phyloP scores from a whole-genome alignment of 2,329 filamentous ascomycete genomes.

The Amauroascus verrucosus region DNA sequence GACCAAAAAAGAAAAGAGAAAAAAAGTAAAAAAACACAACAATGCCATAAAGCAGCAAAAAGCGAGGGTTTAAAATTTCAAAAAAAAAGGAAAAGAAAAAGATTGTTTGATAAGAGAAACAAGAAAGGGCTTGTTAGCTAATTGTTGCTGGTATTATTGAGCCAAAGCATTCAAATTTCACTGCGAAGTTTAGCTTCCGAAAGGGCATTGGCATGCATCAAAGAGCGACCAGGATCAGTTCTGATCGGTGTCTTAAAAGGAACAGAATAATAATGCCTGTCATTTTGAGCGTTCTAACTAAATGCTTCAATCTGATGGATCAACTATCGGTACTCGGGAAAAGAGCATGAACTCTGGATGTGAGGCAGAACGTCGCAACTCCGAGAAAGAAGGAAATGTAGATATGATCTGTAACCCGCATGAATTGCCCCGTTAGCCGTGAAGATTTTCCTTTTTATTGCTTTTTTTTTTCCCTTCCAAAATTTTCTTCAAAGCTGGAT shows the following conservation, averaged over 20 bases:
- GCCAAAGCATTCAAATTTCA: neutral
- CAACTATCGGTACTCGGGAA: neutral
- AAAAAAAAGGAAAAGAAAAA: neutral
- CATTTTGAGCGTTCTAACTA: too few relatives aligned
- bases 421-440: too few relatives aligned
- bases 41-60: too few relatives aligned
- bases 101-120: neutral
- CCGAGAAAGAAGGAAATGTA: neutral
- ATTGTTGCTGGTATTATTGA: too few relatives aligned
- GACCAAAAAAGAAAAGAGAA: too few relatives aligned
- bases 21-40: too few relatives aligned
- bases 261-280: neutral
- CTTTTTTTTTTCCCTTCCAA: too few relatives aligned
- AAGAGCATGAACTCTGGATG: neutral
- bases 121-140: too few relatives aligned
- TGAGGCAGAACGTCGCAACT: neutral
- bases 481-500: neutral
- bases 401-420: neutral
- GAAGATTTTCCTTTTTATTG: too few relatives aligned
- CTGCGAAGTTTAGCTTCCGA: slow-evolving; percentile 9
- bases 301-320: neutral
- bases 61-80: too few relatives aligned
- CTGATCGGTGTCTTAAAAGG: neutral
- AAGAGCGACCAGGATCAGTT: neutral
- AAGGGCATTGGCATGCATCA: neutral